Conservation (phyloP, 139 green algal genomes). For the Chlamydomonas schloesseri region DNA sequence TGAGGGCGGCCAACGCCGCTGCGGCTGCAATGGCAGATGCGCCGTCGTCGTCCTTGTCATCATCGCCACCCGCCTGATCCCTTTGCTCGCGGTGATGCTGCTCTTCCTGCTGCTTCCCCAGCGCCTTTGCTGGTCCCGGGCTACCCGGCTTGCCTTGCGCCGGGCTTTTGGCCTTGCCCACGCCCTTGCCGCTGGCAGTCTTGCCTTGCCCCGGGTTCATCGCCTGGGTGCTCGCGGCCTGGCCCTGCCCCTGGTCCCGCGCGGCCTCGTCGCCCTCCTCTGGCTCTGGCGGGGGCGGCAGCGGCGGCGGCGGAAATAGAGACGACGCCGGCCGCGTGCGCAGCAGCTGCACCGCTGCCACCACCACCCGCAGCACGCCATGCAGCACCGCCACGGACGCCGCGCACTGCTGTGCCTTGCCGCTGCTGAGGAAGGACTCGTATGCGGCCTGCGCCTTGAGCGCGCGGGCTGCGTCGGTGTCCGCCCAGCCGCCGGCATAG, state of each 20-base stretch:
- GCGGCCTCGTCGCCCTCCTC: neutral
- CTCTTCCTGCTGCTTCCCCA: too few relatives aligned
- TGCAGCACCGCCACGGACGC: slow-evolving; percentile 10
- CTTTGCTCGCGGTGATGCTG: too few relatives aligned
- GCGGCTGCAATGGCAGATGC: too few relatives aligned
- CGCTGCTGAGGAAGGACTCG: neutral
- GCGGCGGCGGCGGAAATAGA: slow-evolving; percentile 7
- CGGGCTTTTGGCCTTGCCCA: too few relatives aligned
- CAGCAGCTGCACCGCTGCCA: slow-evolving; percentile 31
- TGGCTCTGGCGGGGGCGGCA: neutral
- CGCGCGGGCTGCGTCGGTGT: neutral
- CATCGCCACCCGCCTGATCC: too few relatives aligned
- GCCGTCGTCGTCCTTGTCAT: too few relatives aligned
- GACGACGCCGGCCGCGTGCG: neutral
- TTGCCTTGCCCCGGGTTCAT: too few relatives aligned
- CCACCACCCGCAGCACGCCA: slow-evolving; percentile 28
- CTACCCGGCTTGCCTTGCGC: too few relatives aligned
- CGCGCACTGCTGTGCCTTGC: slow-evolving; percentile 2
- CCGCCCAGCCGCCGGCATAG: neutral
- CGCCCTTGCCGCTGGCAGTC: too few relatives aligned
- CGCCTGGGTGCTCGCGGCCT: neutral
- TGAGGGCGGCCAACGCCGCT: too few relatives aligned
- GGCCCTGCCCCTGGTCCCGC: neutral
- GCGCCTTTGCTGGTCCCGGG: too few relatives aligned
- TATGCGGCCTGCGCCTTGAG: neutral